Conservation (phyloP, 306 rosid genomes). For the Glycine soja region DNA sequence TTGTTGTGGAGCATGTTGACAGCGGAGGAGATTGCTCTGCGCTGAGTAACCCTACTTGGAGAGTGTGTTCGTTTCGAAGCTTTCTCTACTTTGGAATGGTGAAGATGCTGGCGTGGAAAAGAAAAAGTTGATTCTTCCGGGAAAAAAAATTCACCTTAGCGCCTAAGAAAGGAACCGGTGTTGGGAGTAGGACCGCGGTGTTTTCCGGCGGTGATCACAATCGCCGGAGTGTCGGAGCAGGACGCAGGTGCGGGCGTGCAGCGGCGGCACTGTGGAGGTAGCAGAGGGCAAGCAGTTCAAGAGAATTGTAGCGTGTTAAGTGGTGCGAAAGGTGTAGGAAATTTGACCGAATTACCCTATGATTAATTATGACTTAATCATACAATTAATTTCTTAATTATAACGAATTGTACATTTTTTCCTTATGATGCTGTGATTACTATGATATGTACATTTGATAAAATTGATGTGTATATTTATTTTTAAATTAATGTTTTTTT, state of each 20-base stretch:
- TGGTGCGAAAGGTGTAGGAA: background rate
- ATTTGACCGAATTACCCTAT: background rate
- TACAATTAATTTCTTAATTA: too few species aligned
- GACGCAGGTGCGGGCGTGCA: background rate
- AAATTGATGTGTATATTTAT: too few species aligned
- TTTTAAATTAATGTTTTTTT: too few species aligned
- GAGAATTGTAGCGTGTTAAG: background rate
- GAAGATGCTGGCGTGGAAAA: background rate
- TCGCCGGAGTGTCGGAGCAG: background rate
- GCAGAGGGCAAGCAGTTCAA: background rate
- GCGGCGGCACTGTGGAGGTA: background rate
- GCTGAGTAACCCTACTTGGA: background rate
- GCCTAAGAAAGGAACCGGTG: background rate
- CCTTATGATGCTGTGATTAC: too few species aligned
- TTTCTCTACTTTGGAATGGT: background rate
- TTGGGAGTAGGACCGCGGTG: background rate
- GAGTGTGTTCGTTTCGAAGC: background rate
- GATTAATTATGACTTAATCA: too few species aligned
- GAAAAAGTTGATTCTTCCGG: background rate
- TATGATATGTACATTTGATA: too few species aligned
- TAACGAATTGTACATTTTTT: too few species aligned
- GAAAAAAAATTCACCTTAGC: too few species aligned
- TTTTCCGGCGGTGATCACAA: background rate
- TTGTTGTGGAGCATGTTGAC: constrained; percentile 80
- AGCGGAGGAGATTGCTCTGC: background rate